Base-by-base conservation (phyloP, 2,329 filamentous ascomycete genomes). In the Plectosphaerella plurivora region DNA sequence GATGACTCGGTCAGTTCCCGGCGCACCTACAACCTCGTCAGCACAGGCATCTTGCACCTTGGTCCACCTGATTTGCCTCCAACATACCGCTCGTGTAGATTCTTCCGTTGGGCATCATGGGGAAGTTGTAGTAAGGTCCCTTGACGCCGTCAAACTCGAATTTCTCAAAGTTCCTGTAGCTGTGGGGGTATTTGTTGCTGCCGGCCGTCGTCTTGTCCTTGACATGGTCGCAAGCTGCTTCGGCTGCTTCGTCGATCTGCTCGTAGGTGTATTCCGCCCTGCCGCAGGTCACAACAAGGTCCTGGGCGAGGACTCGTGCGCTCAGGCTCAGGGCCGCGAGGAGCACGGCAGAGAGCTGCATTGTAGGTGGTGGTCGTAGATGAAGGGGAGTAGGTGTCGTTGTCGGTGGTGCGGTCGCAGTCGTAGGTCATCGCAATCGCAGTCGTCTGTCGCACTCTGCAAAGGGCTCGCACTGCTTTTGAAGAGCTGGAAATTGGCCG, bases 1-100 rank as follows among this genome's bases (percentile, higher is more conserved):
- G n/a, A 88, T 66, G 51, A 88, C 81, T 49, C 86, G 81, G 63
- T 89, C 85, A n/a, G 86, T 69, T 36, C 86, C 85, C 1, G 86
- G 85, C 1, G 76, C 78, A 20, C 82, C 82, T 78, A 47, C 20
- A 39, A 16, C 8, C 28, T 47, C 51, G 11, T 51, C 25, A 58
- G 22, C 44, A 24, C 44, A 46, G 37, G 54, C 20, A 45, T 42
- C 37, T 47, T 22, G 28, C 49, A 18, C 7, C 37, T 12, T 52
- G 25, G 25, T 15, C n/a, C 50, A 6, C 22, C 22, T 25, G 22
- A 16, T 20, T 49, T 24, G 16, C 47, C 20, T 14, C 16, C 16
- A 18, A 44, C 41, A 18, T 20, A 81, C 78, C 79, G 47, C 84
- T 83, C 53, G 63, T 74, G 63, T 84, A 87, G 2, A 76, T 59